phyloP scores from a whole-genome alignment of 2,329 filamentous ascomycete species.

The Canariomyces notabilis region DNA sequence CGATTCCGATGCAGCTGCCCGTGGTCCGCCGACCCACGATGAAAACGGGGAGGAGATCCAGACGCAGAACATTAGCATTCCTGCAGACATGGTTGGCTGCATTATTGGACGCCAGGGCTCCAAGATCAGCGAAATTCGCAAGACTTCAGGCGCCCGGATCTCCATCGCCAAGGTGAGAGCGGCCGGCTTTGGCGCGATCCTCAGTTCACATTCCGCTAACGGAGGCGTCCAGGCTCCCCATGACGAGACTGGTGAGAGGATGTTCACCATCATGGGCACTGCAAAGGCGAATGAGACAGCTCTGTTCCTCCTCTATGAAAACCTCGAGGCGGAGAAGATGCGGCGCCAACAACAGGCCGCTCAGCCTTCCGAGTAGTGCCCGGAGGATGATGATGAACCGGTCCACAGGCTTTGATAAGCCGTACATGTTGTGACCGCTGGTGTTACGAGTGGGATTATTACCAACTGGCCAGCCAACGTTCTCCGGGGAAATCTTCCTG shows the following conservation, averaged over 20 bases:
- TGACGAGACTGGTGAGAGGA: constrained; percentile 94
- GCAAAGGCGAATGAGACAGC: constrained; percentile 92
- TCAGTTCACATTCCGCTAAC: constrained; percentile 17
- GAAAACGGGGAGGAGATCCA: constrained; percentile 97
- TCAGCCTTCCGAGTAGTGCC: constrained; percentile 46
- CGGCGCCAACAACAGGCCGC: constrained; percentile 72
- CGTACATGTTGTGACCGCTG: constrained; percentile 17
- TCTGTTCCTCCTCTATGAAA: constrained; percentile 94
- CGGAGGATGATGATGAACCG: constrained; percentile 21
- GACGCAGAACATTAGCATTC: constrained; percentile 99
- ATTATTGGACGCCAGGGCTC: constrained; percentile 93
- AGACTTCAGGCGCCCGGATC: constrained; percentile 92
- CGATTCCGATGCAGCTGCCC: constrained; percentile 72
- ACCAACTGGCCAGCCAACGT: constrained; percentile 24
- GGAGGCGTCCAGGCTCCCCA: constrained; percentile 62
- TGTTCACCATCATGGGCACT: constrained; percentile 99
- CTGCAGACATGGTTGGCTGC: constrained; percentile 98
- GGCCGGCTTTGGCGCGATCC: not conserved
- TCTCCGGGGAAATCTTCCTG: constrained; percentile 31
- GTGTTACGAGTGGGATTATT: constrained; percentile 19
- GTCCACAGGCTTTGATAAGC: constrained; percentile 25
- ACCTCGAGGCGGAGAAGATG: constrained; percentile 98
- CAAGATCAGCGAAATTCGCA: constrained; percentile 99
- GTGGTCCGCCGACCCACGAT: constrained; percentile 81
- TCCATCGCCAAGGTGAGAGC: constrained; percentile 79